Conservation (phyloP, 1,284 basidiomycete species). For the Fistulina hepatica region DNA sequence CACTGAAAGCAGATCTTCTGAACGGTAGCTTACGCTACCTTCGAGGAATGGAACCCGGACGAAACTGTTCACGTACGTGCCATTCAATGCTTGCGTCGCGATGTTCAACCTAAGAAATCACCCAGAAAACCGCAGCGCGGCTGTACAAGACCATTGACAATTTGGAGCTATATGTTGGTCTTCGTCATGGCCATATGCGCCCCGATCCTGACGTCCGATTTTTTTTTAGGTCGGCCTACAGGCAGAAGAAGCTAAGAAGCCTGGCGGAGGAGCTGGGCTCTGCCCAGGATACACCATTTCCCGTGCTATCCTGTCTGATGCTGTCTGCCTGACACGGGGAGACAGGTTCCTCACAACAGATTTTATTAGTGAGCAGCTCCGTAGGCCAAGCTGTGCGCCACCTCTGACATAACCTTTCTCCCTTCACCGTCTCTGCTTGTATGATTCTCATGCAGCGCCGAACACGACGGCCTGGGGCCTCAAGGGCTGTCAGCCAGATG, state of each 20-base stretch:
- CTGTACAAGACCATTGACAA: conserved; percentile 70
- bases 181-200: background rate
- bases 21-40: conserved; percentile 42
- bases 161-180: conserved; percentile 57
- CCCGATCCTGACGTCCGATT: background rate
- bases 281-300: conserved; percentile 86
- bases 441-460: conserved; percentile 33
- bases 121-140: conserved; percentile 48
- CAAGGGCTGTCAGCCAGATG: conserved; percentile 54
- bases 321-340: conserved; percentile 60
- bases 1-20: background rate
- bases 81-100: background rate
- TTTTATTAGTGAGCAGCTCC: conserved; percentile 44
- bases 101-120: background rate
- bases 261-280: conserved; percentile 66
- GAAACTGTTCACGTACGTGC: conserved; percentile 44
- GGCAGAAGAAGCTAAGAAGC: conserved; percentile 64
- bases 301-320: conserved; percentile 75
- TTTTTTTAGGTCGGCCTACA: conserved; percentile 49
- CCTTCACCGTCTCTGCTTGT: conserved; percentile 3
- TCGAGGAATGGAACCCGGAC: conserved; percentile 74
- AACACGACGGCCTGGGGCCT: conserved; percentile 74
- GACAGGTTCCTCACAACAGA: conserved; percentile 77
- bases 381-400: background rate
- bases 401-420: background rate